Evolutionary conservation across 176 grass and related monocot species (phyloP), one percentile per base, ranked within the genome.

Genomic region (Avena atlantica): DNA sequence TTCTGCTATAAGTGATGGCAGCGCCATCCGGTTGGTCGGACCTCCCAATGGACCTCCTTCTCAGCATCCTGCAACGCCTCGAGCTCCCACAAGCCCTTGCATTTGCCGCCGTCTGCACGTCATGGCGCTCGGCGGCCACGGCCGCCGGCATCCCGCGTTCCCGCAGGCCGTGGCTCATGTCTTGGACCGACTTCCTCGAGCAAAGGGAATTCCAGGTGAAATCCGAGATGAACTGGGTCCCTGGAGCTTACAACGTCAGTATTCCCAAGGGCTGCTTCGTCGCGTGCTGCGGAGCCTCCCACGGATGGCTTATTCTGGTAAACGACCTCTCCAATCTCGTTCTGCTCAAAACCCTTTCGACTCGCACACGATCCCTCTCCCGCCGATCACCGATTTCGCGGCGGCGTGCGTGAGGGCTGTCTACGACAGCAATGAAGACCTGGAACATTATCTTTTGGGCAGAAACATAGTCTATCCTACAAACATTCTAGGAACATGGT

Each of bases 11-110:
- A 31, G 36, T 12, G 1, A 80, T 87, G 53, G 23, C 85, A 62
- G 85, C 4, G 50, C 5, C 66, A 23, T 80, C 24, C 8, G 50
- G 25, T n/a, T 81, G 77, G 66, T 51, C 77, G 2, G 78, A 87
- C 57, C 78, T 87, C 67, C 68, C 85, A 17, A 19, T 8, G 36
- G 85, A 87, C 64, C 29, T 74, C 12, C 78, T 87, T 8, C 40
- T 74, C 8, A 2, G 0, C 55, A 81, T 81, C 67, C 44, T 87
- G 25, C 68, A 74, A 37, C 9, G 19, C 25, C 44, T 87, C 3
- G 56, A 80, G 65, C 37, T 36, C 59, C 44, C 53, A 5, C 44
- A 87, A 74, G 25, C 67, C 47, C 56, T 87, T 20, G 68, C 68
- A 12, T 81, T 87, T 1, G 25, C 78, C 5, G 31, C 78, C 48